A percentile compares a stretch with the other conserved stretches of the same genome.
Conservation (phyloP, 2,329 filamentous ascomycete genomes). For the Dothistroma septosporum region DNA sequence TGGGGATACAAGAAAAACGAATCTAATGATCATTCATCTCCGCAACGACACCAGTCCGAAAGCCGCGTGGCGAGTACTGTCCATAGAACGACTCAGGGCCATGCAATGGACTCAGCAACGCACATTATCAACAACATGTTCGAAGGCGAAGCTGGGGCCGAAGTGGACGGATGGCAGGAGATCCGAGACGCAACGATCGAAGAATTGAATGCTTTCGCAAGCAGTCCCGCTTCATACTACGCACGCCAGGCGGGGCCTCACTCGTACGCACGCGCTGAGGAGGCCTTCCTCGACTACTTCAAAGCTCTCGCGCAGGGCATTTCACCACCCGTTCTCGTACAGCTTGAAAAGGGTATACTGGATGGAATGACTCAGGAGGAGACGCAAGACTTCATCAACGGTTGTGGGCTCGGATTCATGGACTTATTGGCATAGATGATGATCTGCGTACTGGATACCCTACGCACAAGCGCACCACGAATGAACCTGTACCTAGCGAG, state of each 20-base stretch:
- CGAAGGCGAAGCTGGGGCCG: slow-evolving; percentile 20
- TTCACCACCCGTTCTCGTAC: slow-evolving; percentile 47
- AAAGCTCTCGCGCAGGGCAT: slow-evolving; percentile 41
- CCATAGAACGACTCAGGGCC: not conserved
- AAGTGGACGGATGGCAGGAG: slow-evolving; percentile 35
- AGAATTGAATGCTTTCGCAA: slow-evolving; percentile 16
- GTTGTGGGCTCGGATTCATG: slow-evolving; percentile 22
- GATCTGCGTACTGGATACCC: not conserved
- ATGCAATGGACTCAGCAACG: not conserved
- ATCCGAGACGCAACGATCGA: slow-evolving; percentile 36
- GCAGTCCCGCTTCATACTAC: slow-evolving; percentile 29
- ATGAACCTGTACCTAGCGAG: not conserved
- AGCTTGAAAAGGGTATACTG: slow-evolving; percentile 49
- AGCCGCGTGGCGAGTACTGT: not conserved
- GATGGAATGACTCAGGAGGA: slow-evolving; percentile 38
- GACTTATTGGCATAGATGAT: slow-evolving; percentile 5
- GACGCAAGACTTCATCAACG: slow-evolving; percentile 36
- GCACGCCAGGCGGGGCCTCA: slow-evolving; percentile 27
- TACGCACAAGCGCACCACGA: not conserved
- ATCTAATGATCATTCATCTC: slow-evolving; percentile 10
- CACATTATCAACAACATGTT: slow-evolving; percentile 34
- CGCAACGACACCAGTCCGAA: slow-evolving; percentile 7
- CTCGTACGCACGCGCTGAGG: slow-evolving; percentile 39
- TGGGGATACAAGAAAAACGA: slow-evolving; percentile 38
- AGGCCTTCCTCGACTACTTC: slow-evolving; percentile 41